These are phyloP conservation scores for Elasticomyces elasticus DNA, from an alignment of 495 filamentous ascomycete species.

Conservation along the genomic window DNA sequence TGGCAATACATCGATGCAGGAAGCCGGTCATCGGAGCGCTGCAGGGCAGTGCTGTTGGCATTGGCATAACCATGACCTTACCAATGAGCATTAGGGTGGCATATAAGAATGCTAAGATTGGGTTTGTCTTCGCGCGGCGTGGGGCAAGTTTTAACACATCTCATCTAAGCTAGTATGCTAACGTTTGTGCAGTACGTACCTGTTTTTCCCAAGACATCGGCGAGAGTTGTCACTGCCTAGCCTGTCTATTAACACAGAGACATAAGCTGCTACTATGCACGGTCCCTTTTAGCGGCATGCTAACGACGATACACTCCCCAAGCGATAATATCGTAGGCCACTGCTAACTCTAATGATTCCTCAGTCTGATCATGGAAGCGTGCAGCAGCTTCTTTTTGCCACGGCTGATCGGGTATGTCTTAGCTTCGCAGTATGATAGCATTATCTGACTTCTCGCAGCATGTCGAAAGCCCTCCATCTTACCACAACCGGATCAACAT, in stretches of 20 bases:
- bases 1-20: constrained; percentile 51
- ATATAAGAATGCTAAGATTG: constrained; percentile 46
- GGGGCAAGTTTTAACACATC: too few relatives aligned
- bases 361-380: constrained; percentile 53
- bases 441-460: not conserved
- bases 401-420: constrained; percentile 41
- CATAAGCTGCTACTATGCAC: too few relatives aligned
- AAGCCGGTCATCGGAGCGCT: constrained; percentile 58
- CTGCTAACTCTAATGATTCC: too few relatives aligned
- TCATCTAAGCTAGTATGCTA: too few relatives aligned
- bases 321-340: too few relatives aligned
- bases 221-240: too few relatives aligned
- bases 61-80: constrained; percentile 60
- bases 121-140: constrained; percentile 55
- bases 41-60: constrained; percentile 55
- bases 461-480: constrained; percentile 49
- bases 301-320: too few relatives aligned
- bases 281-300: too few relatives aligned
- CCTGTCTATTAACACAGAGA: too few relatives aligned
- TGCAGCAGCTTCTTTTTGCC: constrained; percentile 55
- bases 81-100: constrained; percentile 50
- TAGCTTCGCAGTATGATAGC: not conserved
- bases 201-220: too few relatives aligned
- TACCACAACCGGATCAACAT: constrained; percentile 40
- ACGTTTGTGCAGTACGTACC: too few relatives aligned